phyloP scores from a whole-genome alignment of 345 rosid genomes.

The Erodium maritimum region DNA sequence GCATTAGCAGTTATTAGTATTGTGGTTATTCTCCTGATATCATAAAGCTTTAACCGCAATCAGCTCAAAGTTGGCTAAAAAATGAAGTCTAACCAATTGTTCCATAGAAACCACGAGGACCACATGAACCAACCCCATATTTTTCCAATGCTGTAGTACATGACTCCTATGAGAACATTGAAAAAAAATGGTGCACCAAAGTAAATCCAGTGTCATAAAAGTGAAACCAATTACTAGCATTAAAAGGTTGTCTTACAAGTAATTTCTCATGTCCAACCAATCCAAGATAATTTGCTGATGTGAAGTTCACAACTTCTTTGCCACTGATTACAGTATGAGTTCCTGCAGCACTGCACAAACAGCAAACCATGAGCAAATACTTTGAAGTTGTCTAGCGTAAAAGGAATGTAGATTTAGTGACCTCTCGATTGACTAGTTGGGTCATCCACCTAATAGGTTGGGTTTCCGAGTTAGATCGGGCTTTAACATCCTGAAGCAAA shows the following conservation, averaged over 20 bases:
- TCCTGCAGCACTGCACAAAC: conserved; percentile 70
- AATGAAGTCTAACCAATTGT: conserved; percentile 63
- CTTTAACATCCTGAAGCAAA: not conserved
- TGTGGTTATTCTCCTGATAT: not conserved
- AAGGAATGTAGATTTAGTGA: too few species aligned
- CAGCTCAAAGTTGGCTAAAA: not conserved
- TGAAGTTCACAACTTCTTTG: conserved; percentile 83
- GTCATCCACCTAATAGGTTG: too few species aligned
- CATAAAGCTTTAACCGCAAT: not conserved
- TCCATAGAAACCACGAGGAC: conserved; percentile 97
- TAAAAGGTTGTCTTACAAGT: conserved; percentile 36
- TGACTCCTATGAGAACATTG: conserved; percentile 53
- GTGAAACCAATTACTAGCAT: conserved; percentile 7
- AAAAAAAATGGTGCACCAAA: conserved; percentile 1
- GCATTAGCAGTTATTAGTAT: conserved; percentile 2
- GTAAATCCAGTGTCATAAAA: not conserved
- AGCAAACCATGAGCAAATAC: conserved; percentile 11
- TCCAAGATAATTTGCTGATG: conserved; percentile 97
- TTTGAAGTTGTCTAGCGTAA: too few species aligned
- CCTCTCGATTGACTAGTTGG: too few species aligned
- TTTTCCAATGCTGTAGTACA: conserved; percentile 80
- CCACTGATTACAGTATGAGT: conserved; percentile 73
- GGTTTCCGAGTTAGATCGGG: too few species aligned
- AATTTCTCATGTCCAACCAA: conserved; percentile 70
- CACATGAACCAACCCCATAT: conserved; percentile 98